Percentiles rank a stretch among this genome's conserved stretches.
Evolutionary conservation across 2,329 filamentous ascomycete species (phyloP).

Genomic region (Penicillium olsonii): DNA sequence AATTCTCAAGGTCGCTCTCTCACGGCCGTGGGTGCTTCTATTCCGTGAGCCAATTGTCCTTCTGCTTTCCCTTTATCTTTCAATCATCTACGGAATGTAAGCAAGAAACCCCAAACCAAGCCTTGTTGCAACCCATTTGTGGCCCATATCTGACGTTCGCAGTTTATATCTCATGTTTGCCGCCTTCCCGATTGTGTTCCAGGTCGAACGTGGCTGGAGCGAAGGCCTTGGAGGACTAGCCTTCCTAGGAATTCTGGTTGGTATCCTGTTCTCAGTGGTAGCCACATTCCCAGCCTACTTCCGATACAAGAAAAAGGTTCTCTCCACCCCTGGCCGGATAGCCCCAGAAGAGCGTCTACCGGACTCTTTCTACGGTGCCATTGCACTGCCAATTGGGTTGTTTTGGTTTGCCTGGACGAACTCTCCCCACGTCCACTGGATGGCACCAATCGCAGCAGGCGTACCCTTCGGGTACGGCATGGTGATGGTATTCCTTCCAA

Average conservation of each 20-base stretch:
- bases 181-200: conserved; percentile 67
- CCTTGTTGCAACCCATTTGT: background rate
- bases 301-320: conserved; percentile 49
- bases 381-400: conserved; percentile 63
- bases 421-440: conserved; percentile 58
- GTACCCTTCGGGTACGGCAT: conserved; percentile 60
- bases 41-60: conserved; percentile 71
- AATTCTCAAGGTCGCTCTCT: conserved; percentile 58
- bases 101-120: too few species aligned
- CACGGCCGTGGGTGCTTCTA: conserved; percentile 68
- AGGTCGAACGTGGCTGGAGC: conserved; percentile 60
- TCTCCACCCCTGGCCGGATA: conserved; percentile 51
- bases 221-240: conserved; percentile 62
- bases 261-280: conserved; percentile 61
- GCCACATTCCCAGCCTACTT: conserved; percentile 60
- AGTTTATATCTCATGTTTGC: conserved; percentile 58
- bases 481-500: conserved; percentile 35
- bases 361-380: conserved; percentile 61
- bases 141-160: background rate
- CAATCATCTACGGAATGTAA: conserved; percentile 39
- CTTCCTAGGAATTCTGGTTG: conserved; percentile 68
- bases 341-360: conserved; percentile 68
- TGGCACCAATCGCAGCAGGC: conserved; percentile 50
- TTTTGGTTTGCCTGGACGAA: conserved; percentile 72
- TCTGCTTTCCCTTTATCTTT: conserved; percentile 65